Evolutionary conservation across 257 asterid genomes (phyloP).

Genomic region (Coffea eugenioides): DNA sequence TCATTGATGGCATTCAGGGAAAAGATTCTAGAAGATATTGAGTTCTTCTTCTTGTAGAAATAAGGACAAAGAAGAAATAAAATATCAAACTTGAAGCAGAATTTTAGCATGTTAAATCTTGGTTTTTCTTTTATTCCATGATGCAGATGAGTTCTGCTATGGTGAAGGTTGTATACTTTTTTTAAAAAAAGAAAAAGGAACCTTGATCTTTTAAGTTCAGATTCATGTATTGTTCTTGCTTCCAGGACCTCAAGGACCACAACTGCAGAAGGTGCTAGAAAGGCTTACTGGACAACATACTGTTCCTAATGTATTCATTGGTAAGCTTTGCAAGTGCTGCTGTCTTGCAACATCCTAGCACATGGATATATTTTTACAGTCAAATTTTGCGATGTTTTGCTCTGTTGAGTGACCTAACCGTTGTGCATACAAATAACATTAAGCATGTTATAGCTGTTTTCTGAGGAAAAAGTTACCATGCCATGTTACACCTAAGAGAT

Average conservation of each 20-base stretch:
- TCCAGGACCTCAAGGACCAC: constrained; percentile 83
- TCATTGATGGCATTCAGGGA: neutral
- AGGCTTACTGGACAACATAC: constrained; percentile 86
- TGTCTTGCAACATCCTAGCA: neutral
- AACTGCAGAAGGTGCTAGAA: constrained; percentile 73
- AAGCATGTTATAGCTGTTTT: neutral
- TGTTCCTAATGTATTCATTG: constrained; percentile 94
- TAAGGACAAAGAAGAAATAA: neutral
- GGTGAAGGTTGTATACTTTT: neutral
- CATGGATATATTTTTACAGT: neutral
- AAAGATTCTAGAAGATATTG: neutral
- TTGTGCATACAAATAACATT: neutral
- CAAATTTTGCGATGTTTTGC: neutral
- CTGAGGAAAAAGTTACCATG: neutral
- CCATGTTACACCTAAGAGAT: neutral
- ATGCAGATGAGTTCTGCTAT: neutral
- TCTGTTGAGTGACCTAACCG: neutral
- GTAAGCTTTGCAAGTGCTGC: constrained; percentile 33
- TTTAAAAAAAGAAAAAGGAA: neutral
- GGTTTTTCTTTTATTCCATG: neutral
- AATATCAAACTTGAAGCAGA: too few relatives aligned
- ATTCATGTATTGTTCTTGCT: constrained; percentile 5
- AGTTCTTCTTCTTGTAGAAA: neutral
- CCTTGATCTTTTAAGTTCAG: neutral
- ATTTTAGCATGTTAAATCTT: too few relatives aligned